Conservation (phyloP, 805 yeast genomes). For the Candida cerambycidarum region DNA sequence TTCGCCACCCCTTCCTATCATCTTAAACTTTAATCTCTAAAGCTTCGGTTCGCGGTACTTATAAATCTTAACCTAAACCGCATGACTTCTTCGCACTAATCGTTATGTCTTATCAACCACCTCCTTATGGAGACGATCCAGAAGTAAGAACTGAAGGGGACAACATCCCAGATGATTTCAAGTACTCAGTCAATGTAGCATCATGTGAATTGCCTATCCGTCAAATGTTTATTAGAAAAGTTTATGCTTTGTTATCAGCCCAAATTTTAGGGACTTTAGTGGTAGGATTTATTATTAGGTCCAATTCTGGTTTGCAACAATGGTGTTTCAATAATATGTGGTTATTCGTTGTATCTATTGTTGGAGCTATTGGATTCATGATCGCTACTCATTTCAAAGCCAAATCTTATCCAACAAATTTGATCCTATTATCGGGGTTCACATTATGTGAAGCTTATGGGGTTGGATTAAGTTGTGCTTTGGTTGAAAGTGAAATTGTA, state of each 20-base stretch:
- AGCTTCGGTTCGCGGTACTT: too few relatives aligned
- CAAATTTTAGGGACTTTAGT: conserved; percentile 65
- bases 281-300: conserved; percentile 52
- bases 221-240: conserved; percentile 74
- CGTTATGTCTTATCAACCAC: conserved; percentile 7
- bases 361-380: conserved; percentile 64
- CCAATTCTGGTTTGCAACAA: conserved; percentile 41
- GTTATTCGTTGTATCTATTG: conserved; percentile 54
- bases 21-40: too few relatives aligned
- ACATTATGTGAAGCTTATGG: conserved; percentile 75
- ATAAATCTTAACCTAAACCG: too few relatives aligned
- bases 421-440: conserved; percentile 60
- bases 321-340: conserved; percentile 63
- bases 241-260: conserved; percentile 64
- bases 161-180: conserved; percentile 72
- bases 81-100: background rate
- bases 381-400: conserved; percentile 64
- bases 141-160: conserved; percentile 27
- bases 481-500: conserved; percentile 62
- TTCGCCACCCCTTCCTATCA: too few relatives aligned
- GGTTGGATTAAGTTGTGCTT: conserved; percentile 64
- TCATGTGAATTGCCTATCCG: conserved; percentile 76
- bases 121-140: conserved; percentile 19
- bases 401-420: conserved; percentile 65
- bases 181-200: conserved; percentile 73